Base-by-base conservation (phyloP, 768 basidiomycete genomes). In the Mycena maculata region DNA sequence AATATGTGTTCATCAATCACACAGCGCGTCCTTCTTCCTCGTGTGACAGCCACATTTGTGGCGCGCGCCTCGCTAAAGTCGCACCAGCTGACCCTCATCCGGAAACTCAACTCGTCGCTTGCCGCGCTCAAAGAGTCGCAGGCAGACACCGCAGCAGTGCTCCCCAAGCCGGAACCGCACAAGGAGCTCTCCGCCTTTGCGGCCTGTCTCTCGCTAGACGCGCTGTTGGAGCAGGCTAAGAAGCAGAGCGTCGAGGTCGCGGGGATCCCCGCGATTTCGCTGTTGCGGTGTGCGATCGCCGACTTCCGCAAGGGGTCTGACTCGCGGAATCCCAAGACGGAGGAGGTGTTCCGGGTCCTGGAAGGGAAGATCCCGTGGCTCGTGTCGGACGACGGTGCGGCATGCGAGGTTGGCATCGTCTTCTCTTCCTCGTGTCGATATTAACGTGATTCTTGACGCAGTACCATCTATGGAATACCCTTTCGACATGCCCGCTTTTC, bases 21-120 rank as follows among this genome's bases (percentile, higher is more conserved):
- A 4, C 65, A 94, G 92, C 86, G 87, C 38, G 87, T 89, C 71
- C 79, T 94, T 25, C 84, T 92, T 27, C 92, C 92, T 4, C 87
- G 87, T 33, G 84, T 94, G 13, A 76, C 85, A 2, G 84, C 80
- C 52, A 87, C 90, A 1, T 83, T 83, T 28, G 75, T 85, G 30
- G 92, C 92, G 11, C 87, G 92, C 33, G 82, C 81, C 59, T 85
- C 90, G 10, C 76, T 94, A 52, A 85, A 81, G 58, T 74, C 80
- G 8, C 90, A 93, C 71, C 92, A 92, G 54, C 79, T 84, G 22
- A 76, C 79, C 1, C 85, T 93, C 18, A 73, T 93, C 22, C 74
- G 78, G 6, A 85, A 82, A 67, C 81, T 94, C 22, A 85, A 84
- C 18, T 77, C 81, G 9, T 90, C 90, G 18, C 76, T 92, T 28